A percentile compares a stretch with the other conserved stretches of the same genome.
Evolutionary conservation across 495 filamentous ascomycete species (phyloP).

Genomic region (Trichoderma asperelloides): DNA sequence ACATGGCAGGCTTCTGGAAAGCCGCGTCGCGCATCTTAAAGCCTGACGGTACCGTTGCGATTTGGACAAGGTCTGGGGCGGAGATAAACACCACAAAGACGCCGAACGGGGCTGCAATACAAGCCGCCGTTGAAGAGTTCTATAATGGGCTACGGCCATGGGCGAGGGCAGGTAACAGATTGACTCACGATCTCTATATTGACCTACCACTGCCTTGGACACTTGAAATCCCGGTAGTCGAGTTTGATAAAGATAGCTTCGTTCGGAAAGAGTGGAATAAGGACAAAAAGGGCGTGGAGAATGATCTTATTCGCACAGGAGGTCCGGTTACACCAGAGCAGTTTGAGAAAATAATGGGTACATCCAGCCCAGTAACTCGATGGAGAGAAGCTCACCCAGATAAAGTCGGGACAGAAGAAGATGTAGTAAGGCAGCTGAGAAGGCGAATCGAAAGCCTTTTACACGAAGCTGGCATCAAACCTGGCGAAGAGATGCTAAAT

Average conservation of each 20-base stretch:
- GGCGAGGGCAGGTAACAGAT: constrained; percentile 23
- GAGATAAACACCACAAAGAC: constrained; percentile 19
- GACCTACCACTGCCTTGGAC: constrained; percentile 45
- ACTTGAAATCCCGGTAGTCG: constrained; percentile 21
- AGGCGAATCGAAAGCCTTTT: not conserved
- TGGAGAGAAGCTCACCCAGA: constrained; percentile 40
- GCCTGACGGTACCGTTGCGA: constrained; percentile 46
- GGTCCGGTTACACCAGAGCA: constrained; percentile 13
- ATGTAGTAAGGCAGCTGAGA: constrained; percentile 13
- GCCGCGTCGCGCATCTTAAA: constrained; percentile 46
- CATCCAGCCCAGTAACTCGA: constrained; percentile 35
- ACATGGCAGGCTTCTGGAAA: constrained; percentile 51
- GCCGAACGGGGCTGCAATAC: constrained; percentile 23
- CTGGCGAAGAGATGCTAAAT: not conserved
- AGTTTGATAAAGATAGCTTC: constrained; percentile 34
- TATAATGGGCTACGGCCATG: constrained; percentile 7
- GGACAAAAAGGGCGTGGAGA: constrained; percentile 15
- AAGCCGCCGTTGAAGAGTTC: constrained; percentile 26
- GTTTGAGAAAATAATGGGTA: constrained; percentile 26
- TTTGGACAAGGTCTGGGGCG: constrained; percentile 41
- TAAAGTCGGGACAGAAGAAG: constrained; percentile 16
- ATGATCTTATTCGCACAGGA: constrained; percentile 13
- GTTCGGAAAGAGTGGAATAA: constrained; percentile 30
- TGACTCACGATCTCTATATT: constrained; percentile 29
- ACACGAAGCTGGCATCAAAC: not conserved